Evolutionary conservation across 1,139 yeast species (phyloP), one percentile per base, ranked within the genome.

Genomic region (Candida anutae): DNA sequence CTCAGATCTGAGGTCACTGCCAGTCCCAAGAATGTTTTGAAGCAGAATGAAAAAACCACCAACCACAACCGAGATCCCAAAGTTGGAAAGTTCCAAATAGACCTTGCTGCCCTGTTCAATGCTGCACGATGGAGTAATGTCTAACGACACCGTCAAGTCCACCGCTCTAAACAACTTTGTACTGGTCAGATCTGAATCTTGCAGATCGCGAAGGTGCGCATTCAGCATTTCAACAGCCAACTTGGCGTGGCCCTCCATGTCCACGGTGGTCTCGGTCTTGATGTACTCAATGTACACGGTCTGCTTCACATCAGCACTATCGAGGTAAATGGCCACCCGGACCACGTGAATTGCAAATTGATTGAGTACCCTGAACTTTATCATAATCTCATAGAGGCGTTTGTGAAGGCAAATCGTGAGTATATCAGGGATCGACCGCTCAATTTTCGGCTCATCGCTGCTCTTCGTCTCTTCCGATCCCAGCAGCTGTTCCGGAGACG

Each of bases 301-400:
- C 25, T 38, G 31, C n/a, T 44, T 32, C 4, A 42, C 42, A 22
- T 39, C 38, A 13, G 42, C 26, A 4, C 33, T 43, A 15, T 45
- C 41, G 27, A 46, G 46, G 28, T 29, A 29, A 5, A 59, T 25
- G 1, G 55, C 38, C 17, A 46, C 39, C 22, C 58, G 45, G 27
- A 45, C 45, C 4, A 61, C 25, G 27, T 56, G 58, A 17, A 63
- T 39, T 16, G 50, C 54, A 28, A 62, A 30, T 29, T 53, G 56
- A 36, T 61, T 62, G 26, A 61, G 35, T 5, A 58, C 23, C 25
- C 46, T 33, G 23, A 37, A 34, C 15, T 29, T 21, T 12, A 39
- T 25, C 16, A 38, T 20, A 18, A 33, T 16, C 6, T 8, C 11
- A 14, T 6, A 14, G 11, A 22, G 16, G 5, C 14, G 6, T 22